phyloP scores from a whole-genome alignment of 371 early-diverging fungal species.

The Choanephora cucurbitarum region DNA sequence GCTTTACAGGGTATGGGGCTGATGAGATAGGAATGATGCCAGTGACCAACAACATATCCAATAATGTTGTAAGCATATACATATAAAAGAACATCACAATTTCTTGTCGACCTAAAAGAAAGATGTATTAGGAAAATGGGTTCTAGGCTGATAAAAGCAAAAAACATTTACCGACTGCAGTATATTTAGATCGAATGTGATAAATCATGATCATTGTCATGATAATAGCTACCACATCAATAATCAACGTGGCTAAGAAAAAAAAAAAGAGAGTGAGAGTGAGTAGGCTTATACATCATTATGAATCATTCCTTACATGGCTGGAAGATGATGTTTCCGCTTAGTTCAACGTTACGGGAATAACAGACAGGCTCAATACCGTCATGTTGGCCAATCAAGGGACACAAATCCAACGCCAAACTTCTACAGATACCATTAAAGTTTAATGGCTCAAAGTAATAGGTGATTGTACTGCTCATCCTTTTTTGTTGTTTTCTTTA shows the following conservation, averaged over 20 bases:
- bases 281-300: background rate
- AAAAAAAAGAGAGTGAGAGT: background rate
- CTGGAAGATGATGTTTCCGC: constrained; percentile 84
- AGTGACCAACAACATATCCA: constrained; percentile 81
- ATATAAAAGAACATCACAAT: constrained; percentile 92
- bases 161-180: constrained; percentile 75
- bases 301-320: constrained; percentile 62
- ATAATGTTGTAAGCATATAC: constrained; percentile 68
- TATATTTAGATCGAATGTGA: constrained; percentile 90
- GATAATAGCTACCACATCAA: constrained; percentile 80
- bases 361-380: constrained; percentile 91
- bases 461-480: constrained; percentile 31
- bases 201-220: constrained; percentile 93
- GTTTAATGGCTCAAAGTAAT: constrained; percentile 48
- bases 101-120: constrained; percentile 90
- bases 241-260: constrained; percentile 64
- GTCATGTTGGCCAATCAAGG: constrained; percentile 75
- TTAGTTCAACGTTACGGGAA: constrained; percentile 87
- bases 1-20: constrained; percentile 67
- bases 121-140: constrained; percentile 5
- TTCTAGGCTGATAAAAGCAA: background rate
- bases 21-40: constrained; percentile 81
- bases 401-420: constrained; percentile 84
- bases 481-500: constrained; percentile 1
- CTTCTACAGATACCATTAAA: constrained; percentile 86